Conservation (phyloP, 202 grass and related monocot species). For the Setaria italica region DNA sequence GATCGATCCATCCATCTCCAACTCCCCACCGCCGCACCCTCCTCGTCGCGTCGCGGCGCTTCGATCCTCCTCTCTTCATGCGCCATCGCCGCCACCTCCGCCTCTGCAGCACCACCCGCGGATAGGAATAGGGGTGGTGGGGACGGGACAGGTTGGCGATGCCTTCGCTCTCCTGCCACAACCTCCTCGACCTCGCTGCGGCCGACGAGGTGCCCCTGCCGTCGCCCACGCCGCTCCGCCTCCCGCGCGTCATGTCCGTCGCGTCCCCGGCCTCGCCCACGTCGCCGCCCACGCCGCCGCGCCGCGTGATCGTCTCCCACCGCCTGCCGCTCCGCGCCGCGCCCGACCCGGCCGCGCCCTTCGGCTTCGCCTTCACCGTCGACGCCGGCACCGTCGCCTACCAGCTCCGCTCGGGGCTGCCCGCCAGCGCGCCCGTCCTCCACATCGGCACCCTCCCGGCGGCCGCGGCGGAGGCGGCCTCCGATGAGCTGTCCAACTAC, state of each 20-base stretch:
- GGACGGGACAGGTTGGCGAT: slow-evolving; percentile 10
- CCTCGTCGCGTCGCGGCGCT: not conserved
- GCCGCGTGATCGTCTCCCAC: slow-evolving; percentile 87
- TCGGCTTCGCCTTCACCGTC: slow-evolving; percentile 63
- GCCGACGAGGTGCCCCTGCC: slow-evolving; percentile 59
- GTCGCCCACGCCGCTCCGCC: slow-evolving; percentile 58
- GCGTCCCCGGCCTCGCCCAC: slow-evolving; percentile 57
- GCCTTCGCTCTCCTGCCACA: slow-evolving; percentile 84
- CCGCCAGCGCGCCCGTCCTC: slow-evolving; percentile 50
- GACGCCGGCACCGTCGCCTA: slow-evolving; percentile 68
- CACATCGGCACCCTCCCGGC: slow-evolving; percentile 78
- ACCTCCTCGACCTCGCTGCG: slow-evolving; percentile 75
- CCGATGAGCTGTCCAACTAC: slow-evolving; percentile 75
- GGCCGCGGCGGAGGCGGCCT: slow-evolving; percentile 31
- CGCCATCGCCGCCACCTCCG: slow-evolving; percentile 24
- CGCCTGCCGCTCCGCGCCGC: slow-evolving; percentile 70
- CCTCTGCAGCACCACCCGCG: slow-evolving; percentile 36
- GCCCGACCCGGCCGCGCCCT: slow-evolving; percentile 57
- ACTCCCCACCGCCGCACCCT: too few relatives aligned
- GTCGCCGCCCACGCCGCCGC: slow-evolving; percentile 23
- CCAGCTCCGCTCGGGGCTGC: slow-evolving; percentile 84
- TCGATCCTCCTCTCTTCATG: slow-evolving; percentile 29
- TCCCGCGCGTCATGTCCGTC: slow-evolving; percentile 83
- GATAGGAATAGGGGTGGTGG: not conserved
- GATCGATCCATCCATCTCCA: not conserved